A percentile compares a stretch with the other conserved stretches of the same genome.
Evolutionary conservation across 2,329 filamentous ascomycete species (phyloP).

Genomic region (Lasiodiplodia sp.): DNA sequence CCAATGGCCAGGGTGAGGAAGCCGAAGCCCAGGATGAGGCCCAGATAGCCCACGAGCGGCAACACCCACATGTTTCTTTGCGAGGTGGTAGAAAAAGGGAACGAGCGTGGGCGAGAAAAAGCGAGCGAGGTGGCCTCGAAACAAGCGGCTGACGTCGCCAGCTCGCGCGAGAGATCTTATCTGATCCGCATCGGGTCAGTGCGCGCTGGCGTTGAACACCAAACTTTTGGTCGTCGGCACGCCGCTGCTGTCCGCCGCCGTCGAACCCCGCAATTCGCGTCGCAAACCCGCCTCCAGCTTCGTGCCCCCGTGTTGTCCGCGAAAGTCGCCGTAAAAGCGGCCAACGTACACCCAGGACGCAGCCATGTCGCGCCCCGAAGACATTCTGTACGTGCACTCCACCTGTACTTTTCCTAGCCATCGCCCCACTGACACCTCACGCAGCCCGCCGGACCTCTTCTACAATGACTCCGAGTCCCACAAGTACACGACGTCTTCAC

Average conservation of each 20-base stretch:
- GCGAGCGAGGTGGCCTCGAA: constrained; percentile 27
- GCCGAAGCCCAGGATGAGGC: constrained; percentile 85
- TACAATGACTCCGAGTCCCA: constrained; percentile 95
- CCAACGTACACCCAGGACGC: neutral
- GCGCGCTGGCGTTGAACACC: constrained; percentile 6
- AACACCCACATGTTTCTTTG: constrained; percentile 84
- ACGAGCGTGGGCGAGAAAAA: neutral
- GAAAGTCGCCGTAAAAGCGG: neutral
- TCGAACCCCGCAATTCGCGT: neutral
- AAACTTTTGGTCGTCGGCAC: constrained; percentile 26
- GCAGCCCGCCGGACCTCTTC: constrained; percentile 91
- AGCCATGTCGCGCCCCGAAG: constrained; percentile 93
- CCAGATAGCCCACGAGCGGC: constrained; percentile 87
- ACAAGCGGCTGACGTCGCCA: constrained; percentile 28
- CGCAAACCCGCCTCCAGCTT: too few relatives aligned
- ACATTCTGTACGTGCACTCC: constrained; percentile 73
- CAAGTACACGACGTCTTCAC: constrained; percentile 96
- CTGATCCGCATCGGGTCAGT: constrained; percentile 23
- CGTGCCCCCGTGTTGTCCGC: too few relatives aligned
- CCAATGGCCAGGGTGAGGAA: constrained; percentile 95
- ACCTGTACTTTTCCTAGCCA: neutral
- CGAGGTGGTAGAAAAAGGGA: neutral
- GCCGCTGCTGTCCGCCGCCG: neutral
- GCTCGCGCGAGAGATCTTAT: constrained; percentile 18
- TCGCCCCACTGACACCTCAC: constrained; percentile 36